Base-by-base conservation (phyloP, 2,329 filamentous ascomycete species). In the Penicillium palitans region DNA sequence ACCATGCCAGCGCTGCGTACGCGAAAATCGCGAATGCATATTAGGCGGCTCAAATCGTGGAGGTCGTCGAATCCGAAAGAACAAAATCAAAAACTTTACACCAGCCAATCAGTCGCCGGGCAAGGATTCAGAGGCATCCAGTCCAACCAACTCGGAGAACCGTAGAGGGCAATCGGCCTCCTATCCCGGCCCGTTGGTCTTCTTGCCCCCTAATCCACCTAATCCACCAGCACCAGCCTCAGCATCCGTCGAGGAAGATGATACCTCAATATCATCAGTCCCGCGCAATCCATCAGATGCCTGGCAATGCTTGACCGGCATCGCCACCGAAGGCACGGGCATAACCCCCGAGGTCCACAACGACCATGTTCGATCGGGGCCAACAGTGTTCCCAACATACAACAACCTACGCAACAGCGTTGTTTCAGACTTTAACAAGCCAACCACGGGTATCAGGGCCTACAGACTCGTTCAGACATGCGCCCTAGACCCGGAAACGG, bases 31-130 rank as follows among this genome's bases (percentile, higher is more conserved):
- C 52, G 83, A 86, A 60, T 87, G 84, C 68, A 78, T 86, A 12
- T 78, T 86, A 21, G 84, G 83, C 8, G 81, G 81, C 45, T 84
- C 82, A 48, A 86, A 86, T 66, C 80, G 84, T 55, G 84, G 84
- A 46, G 84, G 84, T 15, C 78, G 83, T 55, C 79, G 84, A 47
- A 79, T 85, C 57, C 80, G 83, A 53, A 84, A 83, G 66, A 83
- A 82, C 67, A 78, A 74, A 61, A 72, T 74, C 47, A 72, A 74
- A 51, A 69, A 71, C 39, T 69, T 74, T 42, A 72, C 71, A 2
- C 69, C 71, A 1, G 61, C 66, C 31, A 59, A 68, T 63, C 45
- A 35, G 62, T 58, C 70, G 3, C 58, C 66, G 6, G 68, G 62
- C 27, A 71, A 70, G 44, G 62, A 70, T 42, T 66, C 69, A 12